These are phyloP conservation scores for Flaveria brownii DNA, from an alignment of 129 eudicot species.

Conservation along the genomic window DNA sequence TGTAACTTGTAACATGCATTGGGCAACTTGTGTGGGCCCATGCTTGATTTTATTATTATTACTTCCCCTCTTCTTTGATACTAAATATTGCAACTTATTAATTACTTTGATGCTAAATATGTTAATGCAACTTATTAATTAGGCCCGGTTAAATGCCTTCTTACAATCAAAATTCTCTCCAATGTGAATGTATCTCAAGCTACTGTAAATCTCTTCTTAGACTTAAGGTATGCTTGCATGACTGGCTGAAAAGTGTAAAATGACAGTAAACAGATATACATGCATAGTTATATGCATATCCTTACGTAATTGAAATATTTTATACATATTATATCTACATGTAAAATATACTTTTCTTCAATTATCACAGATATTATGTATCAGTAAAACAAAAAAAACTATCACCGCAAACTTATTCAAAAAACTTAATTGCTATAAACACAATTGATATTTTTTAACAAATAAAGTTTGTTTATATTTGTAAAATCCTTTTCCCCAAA, in stretches of 20 bases:
- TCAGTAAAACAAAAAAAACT: too few relatives aligned
- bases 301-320: not conserved
- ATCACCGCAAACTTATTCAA: too few relatives aligned
- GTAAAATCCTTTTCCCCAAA: not conserved
- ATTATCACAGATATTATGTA: too few relatives aligned
- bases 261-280: not conserved
- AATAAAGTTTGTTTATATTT: too few relatives aligned
- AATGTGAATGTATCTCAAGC: not conserved
- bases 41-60: not conserved
- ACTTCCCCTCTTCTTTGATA: not conserved
- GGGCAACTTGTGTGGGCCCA: not conserved
- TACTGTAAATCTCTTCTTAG: not conserved
- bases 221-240: not conserved
- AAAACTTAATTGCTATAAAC: too few relatives aligned
- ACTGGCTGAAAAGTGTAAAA: slow-evolving; percentile 2
- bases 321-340: not conserved
- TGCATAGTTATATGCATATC: not conserved
- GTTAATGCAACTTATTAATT: not conserved
- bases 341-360: not conserved
- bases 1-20: slow-evolving; percentile 18
- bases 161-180: not conserved
- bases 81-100: not conserved
- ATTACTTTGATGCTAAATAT: not conserved
- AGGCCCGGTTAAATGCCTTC: not conserved
- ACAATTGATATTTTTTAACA: too few relatives aligned